Conservation (phyloP, 306 rosid genomes). For the Mucuna pruriens region DNA sequence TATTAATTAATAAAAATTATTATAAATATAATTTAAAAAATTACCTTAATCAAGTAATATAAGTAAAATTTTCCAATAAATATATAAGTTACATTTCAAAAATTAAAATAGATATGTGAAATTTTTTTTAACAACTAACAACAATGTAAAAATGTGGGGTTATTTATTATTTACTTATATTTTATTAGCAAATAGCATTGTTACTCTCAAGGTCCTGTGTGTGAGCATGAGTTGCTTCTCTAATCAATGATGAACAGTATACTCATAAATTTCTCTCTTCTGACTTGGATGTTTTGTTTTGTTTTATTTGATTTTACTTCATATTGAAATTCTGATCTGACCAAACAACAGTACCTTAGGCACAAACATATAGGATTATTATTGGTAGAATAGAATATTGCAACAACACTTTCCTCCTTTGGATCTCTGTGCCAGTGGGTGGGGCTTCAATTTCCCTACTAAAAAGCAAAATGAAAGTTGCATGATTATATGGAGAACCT, state of each 20-base stretch:
- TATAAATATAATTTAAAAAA: too few relatives aligned
- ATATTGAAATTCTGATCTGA: constrained; percentile 33
- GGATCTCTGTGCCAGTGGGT: constrained; percentile 49
- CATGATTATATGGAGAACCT: constrained; percentile 40
- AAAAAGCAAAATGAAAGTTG: constrained; percentile 46
- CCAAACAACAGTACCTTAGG: constrained; percentile 11
- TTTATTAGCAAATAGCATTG: background rate
- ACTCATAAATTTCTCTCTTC: constrained; percentile 17
- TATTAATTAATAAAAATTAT: too few relatives aligned
- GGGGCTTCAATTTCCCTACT: constrained; percentile 43
- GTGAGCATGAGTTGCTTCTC: constrained; percentile 18
- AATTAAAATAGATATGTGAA: too few relatives aligned
- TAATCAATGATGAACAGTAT: background rate
- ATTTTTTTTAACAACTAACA: too few relatives aligned
- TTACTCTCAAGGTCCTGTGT: background rate
- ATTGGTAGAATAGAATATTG: constrained; percentile 51
- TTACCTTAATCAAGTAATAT: too few relatives aligned
- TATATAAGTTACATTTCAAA: too few relatives aligned
- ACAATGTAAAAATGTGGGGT: too few relatives aligned
- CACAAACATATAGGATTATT: constrained; percentile 39
- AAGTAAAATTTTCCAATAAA: too few relatives aligned
- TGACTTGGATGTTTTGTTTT: constrained; percentile 28
- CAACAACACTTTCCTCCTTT: constrained; percentile 40
- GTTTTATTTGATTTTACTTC: constrained; percentile 14
- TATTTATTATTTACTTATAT: too few relatives aligned